These are phyloP conservation scores for Malassezia slooffiae DNA, from an alignment of 1,284 basidiomycete genomes.

Conservation along the genomic window DNA sequence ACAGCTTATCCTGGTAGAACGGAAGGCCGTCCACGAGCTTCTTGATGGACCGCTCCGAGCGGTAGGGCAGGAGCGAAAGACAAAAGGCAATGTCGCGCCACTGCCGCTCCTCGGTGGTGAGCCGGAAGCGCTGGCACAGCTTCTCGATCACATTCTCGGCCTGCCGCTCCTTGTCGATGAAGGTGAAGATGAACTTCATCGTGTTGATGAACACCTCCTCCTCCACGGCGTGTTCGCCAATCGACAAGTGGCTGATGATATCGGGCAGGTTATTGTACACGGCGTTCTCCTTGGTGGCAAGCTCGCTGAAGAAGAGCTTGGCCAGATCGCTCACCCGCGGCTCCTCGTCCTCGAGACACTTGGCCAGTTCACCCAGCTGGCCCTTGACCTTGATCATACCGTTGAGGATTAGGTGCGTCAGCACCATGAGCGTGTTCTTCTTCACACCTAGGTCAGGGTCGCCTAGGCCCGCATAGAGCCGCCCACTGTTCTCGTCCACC, in stretches of 20 bases:
- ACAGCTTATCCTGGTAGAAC: conserved; percentile 76
- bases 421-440: conserved; percentile 98
- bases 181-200: conserved; percentile 89
- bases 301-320: conserved; percentile 89
- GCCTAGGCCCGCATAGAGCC: conserved; percentile 82
- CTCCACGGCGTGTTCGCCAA: conserved; percentile 84
- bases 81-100: conserved; percentile 98
- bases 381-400: conserved; percentile 99
- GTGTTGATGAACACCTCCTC: conserved; percentile 84
- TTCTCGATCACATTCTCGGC: conserved; percentile 46
- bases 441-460: conserved; percentile 81
- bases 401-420: conserved; percentile 92
- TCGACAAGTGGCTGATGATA: conserved; percentile 60
- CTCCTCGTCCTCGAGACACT: conserved; percentile 91
- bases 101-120: conserved; percentile 76
- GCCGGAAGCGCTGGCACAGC: conserved; percentile 57
- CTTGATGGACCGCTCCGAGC: conserved; percentile 88
- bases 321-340: conserved; percentile 79
- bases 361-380: conserved; percentile 97
- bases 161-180: conserved; percentile 70
- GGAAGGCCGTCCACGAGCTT: conserved; percentile 73
- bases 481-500: conserved; percentile 91
- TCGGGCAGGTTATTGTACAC: conserved; percentile 92
- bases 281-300: conserved; percentile 92
- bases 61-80: conserved; percentile 85